Conservation (phyloP, 352 stramenopile genomes). For the Globisporangium heterothallicum region DNA sequence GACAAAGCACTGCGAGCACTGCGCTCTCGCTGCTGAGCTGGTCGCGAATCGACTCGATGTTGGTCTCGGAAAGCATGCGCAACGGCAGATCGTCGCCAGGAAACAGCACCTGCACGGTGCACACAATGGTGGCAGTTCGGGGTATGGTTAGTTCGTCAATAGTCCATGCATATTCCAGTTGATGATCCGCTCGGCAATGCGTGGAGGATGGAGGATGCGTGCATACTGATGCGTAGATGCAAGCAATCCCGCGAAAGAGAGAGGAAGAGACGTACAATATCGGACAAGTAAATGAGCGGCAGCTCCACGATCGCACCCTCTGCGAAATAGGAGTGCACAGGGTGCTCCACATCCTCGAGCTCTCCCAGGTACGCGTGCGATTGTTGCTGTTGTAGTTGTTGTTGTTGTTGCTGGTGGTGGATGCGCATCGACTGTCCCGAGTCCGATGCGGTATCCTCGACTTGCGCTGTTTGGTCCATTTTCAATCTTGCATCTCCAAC, state of each 20-base stretch:
- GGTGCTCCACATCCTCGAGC: slow-evolving; percentile 53
- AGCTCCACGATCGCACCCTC: slow-evolving; percentile 48
- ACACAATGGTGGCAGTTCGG: too few species aligned
- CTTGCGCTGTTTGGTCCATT: neutral
- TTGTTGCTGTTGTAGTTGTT: neutral
- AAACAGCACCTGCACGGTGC: slow-evolving; percentile 59
- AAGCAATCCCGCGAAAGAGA: too few species aligned
- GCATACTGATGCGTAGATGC: too few species aligned
- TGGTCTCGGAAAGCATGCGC: slow-evolving; percentile 61
- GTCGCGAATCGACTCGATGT: slow-evolving; percentile 36
- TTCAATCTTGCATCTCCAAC: neutral
- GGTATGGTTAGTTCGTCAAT: too few species aligned
- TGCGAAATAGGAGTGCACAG: slow-evolving; percentile 38
- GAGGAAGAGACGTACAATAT: slow-evolving; percentile 46
- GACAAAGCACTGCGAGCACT: slow-evolving; percentile 54
- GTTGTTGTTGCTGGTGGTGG: neutral
- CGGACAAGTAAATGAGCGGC: slow-evolving; percentile 64
- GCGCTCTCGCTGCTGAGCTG: slow-evolving; percentile 37
- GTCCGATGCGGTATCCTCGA: neutral
- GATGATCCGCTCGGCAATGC: too few species aligned
- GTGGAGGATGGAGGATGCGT: too few species aligned
- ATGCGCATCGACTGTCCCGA: neutral
- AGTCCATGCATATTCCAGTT: too few species aligned
- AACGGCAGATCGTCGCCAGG: slow-evolving; percentile 73
- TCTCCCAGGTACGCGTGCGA: slow-evolving; percentile 69